Evolutionary conservation across 345 rosid genomes (phyloP).

Genomic region (Ailanthus altissimus): DNA sequence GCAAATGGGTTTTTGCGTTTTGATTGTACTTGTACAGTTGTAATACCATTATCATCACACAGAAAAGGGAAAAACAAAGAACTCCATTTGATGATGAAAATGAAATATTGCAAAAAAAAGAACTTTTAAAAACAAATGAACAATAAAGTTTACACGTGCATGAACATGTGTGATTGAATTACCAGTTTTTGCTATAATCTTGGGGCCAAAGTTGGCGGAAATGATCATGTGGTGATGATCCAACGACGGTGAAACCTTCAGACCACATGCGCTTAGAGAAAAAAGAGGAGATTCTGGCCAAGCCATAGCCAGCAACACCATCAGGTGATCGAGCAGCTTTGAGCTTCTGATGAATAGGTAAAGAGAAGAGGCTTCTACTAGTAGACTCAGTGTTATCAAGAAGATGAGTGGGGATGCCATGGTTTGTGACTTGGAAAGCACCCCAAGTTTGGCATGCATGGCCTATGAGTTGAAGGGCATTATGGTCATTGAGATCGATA

Average conservation of each 20-base stretch:
- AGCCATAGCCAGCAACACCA: constrained; percentile 80
- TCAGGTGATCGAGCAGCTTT: constrained; percentile 67
- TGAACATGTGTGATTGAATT: constrained; percentile 25
- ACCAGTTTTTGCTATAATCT: constrained; percentile 65
- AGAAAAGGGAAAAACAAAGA: background rate
- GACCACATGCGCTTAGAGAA: constrained; percentile 95
- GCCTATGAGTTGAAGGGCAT: constrained; percentile 51
- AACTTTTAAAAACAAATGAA: background rate
- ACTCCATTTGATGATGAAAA: background rate
- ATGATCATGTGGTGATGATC: constrained; percentile 75
- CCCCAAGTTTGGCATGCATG: constrained; percentile 87
- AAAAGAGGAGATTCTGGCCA: constrained; percentile 71
- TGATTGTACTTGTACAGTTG: constrained; percentile 13
- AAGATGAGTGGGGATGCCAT: constrained; percentile 57
- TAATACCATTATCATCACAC: constrained; percentile 3
- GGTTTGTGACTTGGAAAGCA: constrained; percentile 69
- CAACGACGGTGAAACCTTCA: constrained; percentile 86
- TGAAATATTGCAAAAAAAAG: background rate
- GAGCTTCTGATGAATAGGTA: constrained; percentile 63
- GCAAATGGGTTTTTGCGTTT: constrained; percentile 26
- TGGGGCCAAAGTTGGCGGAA: constrained; percentile 85
- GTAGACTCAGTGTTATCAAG: constrained; percentile 50
- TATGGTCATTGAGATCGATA: constrained; percentile 61
- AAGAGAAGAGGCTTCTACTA: constrained; percentile 51
- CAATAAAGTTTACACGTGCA: constrained; percentile 24